phyloP scores from a whole-genome alignment of 192 early-diverging fungal species.

The Spinellus fusiger region DNA sequence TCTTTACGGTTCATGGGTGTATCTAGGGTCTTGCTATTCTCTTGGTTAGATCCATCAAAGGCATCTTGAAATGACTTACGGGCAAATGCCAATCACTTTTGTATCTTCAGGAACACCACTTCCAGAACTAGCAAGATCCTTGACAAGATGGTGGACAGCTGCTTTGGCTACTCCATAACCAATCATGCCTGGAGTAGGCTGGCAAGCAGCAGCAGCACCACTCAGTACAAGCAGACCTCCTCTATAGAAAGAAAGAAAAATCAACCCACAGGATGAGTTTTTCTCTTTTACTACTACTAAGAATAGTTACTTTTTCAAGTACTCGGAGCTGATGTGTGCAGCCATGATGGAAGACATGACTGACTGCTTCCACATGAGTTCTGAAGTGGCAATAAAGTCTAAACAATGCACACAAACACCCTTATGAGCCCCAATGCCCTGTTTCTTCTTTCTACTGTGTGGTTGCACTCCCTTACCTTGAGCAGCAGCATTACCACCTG shows the following conservation, averaged over 20 bases:
- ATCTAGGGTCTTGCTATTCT: slow-evolving; percentile 68
- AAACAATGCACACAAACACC: not conserved
- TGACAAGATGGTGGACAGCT: slow-evolving; percentile 84
- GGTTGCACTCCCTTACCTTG: slow-evolving; percentile 30
- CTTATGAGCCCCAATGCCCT: not conserved
- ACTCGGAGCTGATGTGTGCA: slow-evolving; percentile 65
- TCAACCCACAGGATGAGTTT: not conserved
- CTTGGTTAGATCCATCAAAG: not conserved
- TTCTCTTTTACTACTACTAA: not conserved
- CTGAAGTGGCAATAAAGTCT: slow-evolving; percentile 65
- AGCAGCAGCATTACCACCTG: slow-evolving; percentile 78
- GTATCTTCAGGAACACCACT: slow-evolving; percentile 68
- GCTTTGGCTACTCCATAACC: slow-evolving; percentile 95
- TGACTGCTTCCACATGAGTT: slow-evolving; percentile 76
- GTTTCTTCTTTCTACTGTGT: not conserved
- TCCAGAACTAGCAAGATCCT: slow-evolving; percentile 60
- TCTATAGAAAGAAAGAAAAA: slow-evolving; percentile 31
- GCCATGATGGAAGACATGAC: slow-evolving; percentile 80
- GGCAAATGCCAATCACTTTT: slow-evolving; percentile 63
- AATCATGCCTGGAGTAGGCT: slow-evolving; percentile 73
- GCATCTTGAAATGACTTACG: slow-evolving; percentile 34
- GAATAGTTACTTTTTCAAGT: slow-evolving; percentile 61
- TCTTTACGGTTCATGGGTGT: slow-evolving; percentile 86
- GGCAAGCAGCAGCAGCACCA: slow-evolving; percentile 66
- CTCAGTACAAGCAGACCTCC: slow-evolving; percentile 73